phyloP scores from a whole-genome alignment of 345 rosid genomes.

The Rhizophora apiculata region DNA sequence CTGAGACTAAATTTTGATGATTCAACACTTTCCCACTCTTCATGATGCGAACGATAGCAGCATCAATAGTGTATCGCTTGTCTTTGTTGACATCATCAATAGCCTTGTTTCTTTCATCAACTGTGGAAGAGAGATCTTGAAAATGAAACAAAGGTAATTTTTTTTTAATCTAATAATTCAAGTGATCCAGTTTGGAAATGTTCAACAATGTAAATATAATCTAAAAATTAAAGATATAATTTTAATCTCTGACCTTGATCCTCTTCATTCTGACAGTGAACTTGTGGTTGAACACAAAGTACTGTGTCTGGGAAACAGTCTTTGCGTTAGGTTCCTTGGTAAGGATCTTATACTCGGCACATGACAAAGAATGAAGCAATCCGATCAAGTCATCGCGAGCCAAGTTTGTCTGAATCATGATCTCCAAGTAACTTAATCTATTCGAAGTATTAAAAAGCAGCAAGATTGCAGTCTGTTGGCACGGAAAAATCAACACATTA shows the following conservation, averaged over 20 bases:
- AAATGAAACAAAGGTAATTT: constrained; percentile 11
- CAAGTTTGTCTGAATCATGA: constrained; percentile 73
- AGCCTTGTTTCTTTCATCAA: constrained; percentile 53
- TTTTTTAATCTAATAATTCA: not conserved
- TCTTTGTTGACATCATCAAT: constrained; percentile 93
- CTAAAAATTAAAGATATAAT: not conserved
- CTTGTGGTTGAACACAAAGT: constrained; percentile 37
- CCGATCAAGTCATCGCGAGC: constrained; percentile 78
- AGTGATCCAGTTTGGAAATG: not conserved
- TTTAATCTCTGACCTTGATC: constrained; percentile 58
- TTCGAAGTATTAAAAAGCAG: constrained; percentile 79
- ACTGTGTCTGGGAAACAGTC: constrained; percentile 18
- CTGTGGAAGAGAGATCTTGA: constrained; percentile 80
- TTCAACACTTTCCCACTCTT: constrained; percentile 87
- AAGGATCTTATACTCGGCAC: constrained; percentile 26
- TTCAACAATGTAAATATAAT: not conserved
- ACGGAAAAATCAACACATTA: not conserved
- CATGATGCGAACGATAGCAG: constrained; percentile 96
- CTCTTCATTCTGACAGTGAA: constrained; percentile 88
- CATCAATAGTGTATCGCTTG: constrained; percentile 87
- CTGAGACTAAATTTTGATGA: constrained; percentile 75
- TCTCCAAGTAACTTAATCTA: constrained; percentile 70
- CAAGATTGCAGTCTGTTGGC: constrained; percentile 70
- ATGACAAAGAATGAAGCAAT: constrained; percentile 67
- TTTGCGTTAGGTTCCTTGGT: constrained; percentile 21